Base-by-base conservation (phyloP, 1,284 basidiomycete genomes). In the Trametes pubescens region DNA sequence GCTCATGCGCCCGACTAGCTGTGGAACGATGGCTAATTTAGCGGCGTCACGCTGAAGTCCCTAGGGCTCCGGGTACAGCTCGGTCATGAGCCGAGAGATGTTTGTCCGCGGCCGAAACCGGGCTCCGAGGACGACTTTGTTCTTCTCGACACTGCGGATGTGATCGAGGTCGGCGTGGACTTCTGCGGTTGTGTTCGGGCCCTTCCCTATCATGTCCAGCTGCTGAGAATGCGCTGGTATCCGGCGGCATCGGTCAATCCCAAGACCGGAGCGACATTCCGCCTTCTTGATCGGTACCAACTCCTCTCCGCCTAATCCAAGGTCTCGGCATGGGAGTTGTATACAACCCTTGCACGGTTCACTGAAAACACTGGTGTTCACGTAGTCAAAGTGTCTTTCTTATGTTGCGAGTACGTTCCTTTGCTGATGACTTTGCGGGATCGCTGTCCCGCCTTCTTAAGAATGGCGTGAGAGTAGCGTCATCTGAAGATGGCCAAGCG, bases 161-260 rank as follows among this genome's bases (percentile, higher is more conserved):
- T 80, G 16, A 77, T 78, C 51, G 38, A 70, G 0, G 70, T 79
- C 8, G 61, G 52, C 2, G 34, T 80, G 2, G 64, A 76, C 46
- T 78, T 72, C 60, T 81, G 78, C 55, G 69, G 64, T 0, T 81
- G 79, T 65, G 61, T 62, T 16, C 9, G 2, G 1, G 65, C 51
- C 14, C 22, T 34, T 6, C 35, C 57, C 0, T 49, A 47, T 18
- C 32, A 40, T 13, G n/a, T 32, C 0, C 77, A 78, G 55, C 67
- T 78, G 0, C 65, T 78, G 47, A 60, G 64, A 0, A 40, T 61
- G 1, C 38, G 72, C 6, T 65, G 78, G 35, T 78, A 73, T 40
- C 77, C 77, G 11, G 74, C 73, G 0, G 77, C 77, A 0, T 57
- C 68, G 0, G 56, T 63, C 0, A 53, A 65, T n/a, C 73, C 76